Evolutionary conservation across 805 yeast genomes (phyloP).

Genomic region (Wickerhamiella australiensis): DNA sequence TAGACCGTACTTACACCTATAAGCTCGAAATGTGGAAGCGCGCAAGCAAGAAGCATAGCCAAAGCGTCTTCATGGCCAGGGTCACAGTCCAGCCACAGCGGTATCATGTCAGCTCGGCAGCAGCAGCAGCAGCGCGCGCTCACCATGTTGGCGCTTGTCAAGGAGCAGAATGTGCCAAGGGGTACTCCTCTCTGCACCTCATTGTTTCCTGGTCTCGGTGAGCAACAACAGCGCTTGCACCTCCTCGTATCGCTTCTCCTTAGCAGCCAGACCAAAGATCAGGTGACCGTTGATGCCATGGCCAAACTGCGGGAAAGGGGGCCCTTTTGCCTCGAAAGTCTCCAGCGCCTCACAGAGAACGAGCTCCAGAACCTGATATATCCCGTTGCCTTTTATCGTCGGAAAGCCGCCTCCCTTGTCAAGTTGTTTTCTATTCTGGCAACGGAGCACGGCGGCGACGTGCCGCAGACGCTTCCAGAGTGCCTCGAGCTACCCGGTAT

Average conservation of each 20-base stretch:
- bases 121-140: slow-evolving; percentile 3
- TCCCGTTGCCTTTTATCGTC: slow-evolving; percentile 75
- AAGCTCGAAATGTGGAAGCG: slow-evolving; percentile 45
- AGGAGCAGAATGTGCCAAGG: background rate
- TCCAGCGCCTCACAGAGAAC: slow-evolving; percentile 30
- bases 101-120: slow-evolving; percentile 30
- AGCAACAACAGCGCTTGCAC: slow-evolving; percentile 48
- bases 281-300: slow-evolving; percentile 67
- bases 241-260: slow-evolving; percentile 70
- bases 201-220: slow-evolving; percentile 29
- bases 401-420: slow-evolving; percentile 64
- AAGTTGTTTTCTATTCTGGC: slow-evolving; percentile 43
- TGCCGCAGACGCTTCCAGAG: slow-evolving; percentile 59
- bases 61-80: slow-evolving; percentile 86
- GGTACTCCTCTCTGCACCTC: background rate
- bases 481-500: slow-evolving; percentile 72
- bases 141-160: background rate
- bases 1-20: slow-evolving; percentile 65
- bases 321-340: slow-evolving; percentile 23
- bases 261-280: slow-evolving; percentile 87
- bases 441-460: slow-evolving; percentile 46
- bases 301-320: slow-evolving; percentile 41
- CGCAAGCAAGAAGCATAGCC: slow-evolving; percentile 53
- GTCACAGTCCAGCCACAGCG: slow-evolving; percentile 84
- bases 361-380: slow-evolving; percentile 54